Evolutionary conservation across 2,329 filamentous ascomycete genomes (phyloP).

Genomic region (Colletotrichum sp.): DNA sequence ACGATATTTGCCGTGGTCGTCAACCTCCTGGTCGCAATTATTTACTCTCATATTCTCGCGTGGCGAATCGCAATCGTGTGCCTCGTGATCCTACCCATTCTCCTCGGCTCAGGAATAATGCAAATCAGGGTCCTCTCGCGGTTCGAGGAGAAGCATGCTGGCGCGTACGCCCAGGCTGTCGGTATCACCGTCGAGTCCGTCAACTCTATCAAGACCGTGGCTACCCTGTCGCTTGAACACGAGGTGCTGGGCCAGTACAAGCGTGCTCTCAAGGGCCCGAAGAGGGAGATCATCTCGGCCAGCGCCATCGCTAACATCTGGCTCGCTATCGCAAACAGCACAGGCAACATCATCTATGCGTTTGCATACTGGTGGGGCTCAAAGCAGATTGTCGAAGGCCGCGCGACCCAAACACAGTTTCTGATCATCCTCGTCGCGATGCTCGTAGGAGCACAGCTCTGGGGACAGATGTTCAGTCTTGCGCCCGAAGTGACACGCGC

Average conservation of each 20-base stretch:
- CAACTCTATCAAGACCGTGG: slow-evolving; percentile 68
- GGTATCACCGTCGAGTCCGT: slow-evolving; percentile 72
- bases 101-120: slow-evolving; percentile 73
- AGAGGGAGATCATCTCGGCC: slow-evolving; percentile 58
- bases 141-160: slow-evolving; percentile 68
- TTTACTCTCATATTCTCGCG: slow-evolving; percentile 72
- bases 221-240: slow-evolving; percentile 58
- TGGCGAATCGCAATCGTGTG: slow-evolving; percentile 81
- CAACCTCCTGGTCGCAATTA: slow-evolving; percentile 72
- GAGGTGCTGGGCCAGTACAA: slow-evolving; percentile 60
- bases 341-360: slow-evolving; percentile 73
- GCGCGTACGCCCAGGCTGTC: slow-evolving; percentile 68
- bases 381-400: slow-evolving; percentile 69
- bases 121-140: slow-evolving; percentile 66
- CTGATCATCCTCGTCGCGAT: slow-evolving; percentile 76
- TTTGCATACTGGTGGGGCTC: slow-evolving; percentile 84
- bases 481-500: slow-evolving; percentile 78
- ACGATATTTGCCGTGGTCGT: slow-evolving; percentile 71
- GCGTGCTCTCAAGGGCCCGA: slow-evolving; percentile 52
- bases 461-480: slow-evolving; percentile 77
- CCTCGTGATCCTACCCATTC: slow-evolving; percentile 70
- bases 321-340: slow-evolving; percentile 64
- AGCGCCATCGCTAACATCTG: slow-evolving; percentile 61
- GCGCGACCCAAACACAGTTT: slow-evolving; percentile 71
- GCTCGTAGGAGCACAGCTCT: slow-evolving; percentile 74